These are phyloP conservation scores for Musa balbisiana DNA, from an alignment of 202 grass and related monocot species.

Conservation along the genomic window DNA sequence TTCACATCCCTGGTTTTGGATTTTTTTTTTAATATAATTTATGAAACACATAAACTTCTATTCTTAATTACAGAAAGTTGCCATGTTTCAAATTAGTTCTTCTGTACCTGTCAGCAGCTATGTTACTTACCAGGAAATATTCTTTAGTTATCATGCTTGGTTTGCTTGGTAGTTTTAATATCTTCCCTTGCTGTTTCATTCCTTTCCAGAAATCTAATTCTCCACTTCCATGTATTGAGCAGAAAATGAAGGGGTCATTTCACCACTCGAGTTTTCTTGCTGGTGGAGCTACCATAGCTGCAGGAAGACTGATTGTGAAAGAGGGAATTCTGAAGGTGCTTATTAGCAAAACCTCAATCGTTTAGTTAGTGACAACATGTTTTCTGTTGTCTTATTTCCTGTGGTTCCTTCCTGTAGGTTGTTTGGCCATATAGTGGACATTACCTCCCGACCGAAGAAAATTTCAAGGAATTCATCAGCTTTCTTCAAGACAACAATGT, in stretches of 20 bases:
- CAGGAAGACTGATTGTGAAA: conserved; percentile 78
- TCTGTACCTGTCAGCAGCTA: background rate
- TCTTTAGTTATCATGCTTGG: background rate
- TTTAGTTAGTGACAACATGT: background rate
- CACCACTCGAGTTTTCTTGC: conserved; percentile 94
- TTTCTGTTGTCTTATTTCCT: background rate
- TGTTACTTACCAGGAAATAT: background rate
- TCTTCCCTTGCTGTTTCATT: background rate
- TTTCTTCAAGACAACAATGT: conserved; percentile 65
- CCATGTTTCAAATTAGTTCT: background rate
- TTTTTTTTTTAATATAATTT: background rate
- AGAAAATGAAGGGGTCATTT: conserved; percentile 96
- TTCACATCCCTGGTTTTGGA: background rate
- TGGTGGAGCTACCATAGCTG: conserved; percentile 72
- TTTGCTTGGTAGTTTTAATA: too few species aligned
- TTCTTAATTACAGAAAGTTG: background rate
- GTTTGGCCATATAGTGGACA: conserved; percentile 98
- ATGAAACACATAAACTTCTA: background rate
- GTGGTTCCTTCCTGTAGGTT: conserved; percentile 29
- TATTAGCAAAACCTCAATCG: background rate
- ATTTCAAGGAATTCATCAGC: conserved; percentile 74
- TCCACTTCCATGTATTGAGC: background rate
- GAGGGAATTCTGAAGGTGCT: conserved; percentile 62
- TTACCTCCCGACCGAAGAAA: conserved; percentile 85
- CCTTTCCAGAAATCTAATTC: background rate